phyloP scores from a whole-genome alignment of 2,329 filamentous ascomycete species.

The Penicillium sp. region DNA sequence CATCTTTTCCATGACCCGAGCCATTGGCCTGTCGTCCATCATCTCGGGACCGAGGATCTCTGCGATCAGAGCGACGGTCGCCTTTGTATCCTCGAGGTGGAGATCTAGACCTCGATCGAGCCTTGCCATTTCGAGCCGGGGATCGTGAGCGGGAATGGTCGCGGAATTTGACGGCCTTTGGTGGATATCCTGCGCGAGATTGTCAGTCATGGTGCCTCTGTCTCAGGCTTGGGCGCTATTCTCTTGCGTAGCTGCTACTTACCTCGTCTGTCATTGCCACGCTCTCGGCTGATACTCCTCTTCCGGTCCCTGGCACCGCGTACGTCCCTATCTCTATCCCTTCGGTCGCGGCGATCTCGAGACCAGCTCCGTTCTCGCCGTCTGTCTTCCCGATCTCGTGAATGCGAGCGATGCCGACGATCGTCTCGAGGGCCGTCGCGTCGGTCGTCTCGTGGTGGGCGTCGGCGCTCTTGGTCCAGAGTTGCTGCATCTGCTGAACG shows the following conservation, averaged over 20 bases:
- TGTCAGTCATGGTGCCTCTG: not conserved
- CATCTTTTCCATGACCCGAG: conserved; percentile 33
- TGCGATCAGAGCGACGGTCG: conserved; percentile 38
- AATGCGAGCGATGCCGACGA: conserved; percentile 44
- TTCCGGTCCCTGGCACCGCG: conserved; percentile 46
- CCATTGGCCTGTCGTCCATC: conserved; percentile 24
- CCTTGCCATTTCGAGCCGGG: conserved; percentile 41
- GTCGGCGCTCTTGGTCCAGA: conserved; percentile 43
- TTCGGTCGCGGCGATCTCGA: conserved; percentile 44
- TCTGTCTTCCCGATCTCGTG: conserved; percentile 44
- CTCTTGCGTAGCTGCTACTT: conserved; percentile 9
- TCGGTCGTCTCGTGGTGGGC: conserved; percentile 46
- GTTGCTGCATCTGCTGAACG: conserved; percentile 33
- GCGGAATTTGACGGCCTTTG: conserved; percentile 39
- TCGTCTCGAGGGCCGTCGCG: conserved; percentile 44
- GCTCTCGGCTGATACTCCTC: conserved; percentile 43
- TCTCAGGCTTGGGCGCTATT: not conserved
- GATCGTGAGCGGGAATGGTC: conserved; percentile 41
- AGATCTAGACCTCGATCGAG: conserved; percentile 37
- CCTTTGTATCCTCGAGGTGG: conserved; percentile 39
- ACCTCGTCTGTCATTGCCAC: conserved; percentile 47
- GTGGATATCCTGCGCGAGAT: conserved; percentile 29
- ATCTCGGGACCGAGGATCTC: conserved; percentile 29
- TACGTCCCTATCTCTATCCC: conserved; percentile 40
- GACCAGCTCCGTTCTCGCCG: conserved; percentile 50